Conservation (phyloP, 1,284 basidiomycete genomes). For the Malassezia equina region DNA sequence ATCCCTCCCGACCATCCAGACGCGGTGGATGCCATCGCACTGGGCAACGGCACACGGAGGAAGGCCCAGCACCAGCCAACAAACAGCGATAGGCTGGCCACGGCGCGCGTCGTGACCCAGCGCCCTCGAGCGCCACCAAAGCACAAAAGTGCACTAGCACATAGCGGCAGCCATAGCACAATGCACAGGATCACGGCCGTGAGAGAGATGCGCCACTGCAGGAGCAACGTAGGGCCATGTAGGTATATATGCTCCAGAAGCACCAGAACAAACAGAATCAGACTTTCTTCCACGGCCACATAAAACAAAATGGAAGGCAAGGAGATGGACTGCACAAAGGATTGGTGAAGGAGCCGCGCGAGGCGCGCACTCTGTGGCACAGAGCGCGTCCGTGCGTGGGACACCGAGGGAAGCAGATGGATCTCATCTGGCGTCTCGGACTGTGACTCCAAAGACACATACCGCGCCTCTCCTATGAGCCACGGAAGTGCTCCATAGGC, state of each 20-base stretch:
- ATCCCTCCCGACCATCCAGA: conserved; percentile 23
- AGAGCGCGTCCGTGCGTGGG: conserved; percentile 11
- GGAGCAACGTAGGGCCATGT: conserved; percentile 11
- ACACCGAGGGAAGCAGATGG: conserved; percentile 18
- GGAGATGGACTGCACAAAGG: not conserved
- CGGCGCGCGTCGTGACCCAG: conserved; percentile 14
- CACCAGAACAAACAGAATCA: conserved; percentile 32
- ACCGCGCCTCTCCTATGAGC: conserved; percentile 34
- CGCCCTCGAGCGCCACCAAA: conserved; percentile 21
- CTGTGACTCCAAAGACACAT: conserved; percentile 32
- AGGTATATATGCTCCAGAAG: conserved; percentile 29
- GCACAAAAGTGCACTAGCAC: conserved; percentile 30
- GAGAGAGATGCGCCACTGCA: conserved; percentile 21
- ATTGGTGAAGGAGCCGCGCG: not conserved
- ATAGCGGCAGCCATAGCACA: conserved; percentile 24
- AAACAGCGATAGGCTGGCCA: conserved; percentile 27
- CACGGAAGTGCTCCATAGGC: conserved; percentile 28
- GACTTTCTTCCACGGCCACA: conserved; percentile 35
- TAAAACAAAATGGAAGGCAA: conserved; percentile 28
- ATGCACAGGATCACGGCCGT: conserved; percentile 21
- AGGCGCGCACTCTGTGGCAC: not conserved
- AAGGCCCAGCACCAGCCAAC: conserved; percentile 33
- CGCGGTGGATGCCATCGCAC: conserved; percentile 17
- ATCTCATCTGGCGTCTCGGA: conserved; percentile 7
- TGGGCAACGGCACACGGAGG: conserved; percentile 39